Evolutionary conservation across 2,329 filamentous ascomycete species (phyloP).

Genomic region (Pyricularia sp.): DNA sequence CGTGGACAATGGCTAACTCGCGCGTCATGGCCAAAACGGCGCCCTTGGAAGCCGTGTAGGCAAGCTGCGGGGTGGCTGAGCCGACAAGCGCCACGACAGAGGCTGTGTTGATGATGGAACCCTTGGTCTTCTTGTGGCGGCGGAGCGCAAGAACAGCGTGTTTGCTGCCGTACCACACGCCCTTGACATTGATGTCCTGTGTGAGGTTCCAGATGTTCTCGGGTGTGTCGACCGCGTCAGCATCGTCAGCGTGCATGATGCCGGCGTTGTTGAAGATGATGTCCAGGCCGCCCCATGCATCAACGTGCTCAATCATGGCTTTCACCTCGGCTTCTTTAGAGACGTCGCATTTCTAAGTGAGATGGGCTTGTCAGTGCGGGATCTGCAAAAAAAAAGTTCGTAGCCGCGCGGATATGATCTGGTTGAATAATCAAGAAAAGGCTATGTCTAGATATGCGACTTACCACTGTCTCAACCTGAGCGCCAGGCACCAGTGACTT

Average conservation of each 20-base stretch:
- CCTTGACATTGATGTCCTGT: slow-evolving; percentile 91
- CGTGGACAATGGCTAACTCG: slow-evolving; percentile 84
- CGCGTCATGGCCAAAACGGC: slow-evolving; percentile 82
- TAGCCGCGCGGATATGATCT: background rate
- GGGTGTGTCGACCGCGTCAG: slow-evolving; percentile 68
- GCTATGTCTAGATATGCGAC: slow-evolving; percentile 6
- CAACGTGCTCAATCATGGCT: slow-evolving; percentile 59
- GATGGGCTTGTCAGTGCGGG: background rate
- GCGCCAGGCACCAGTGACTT: slow-evolving; percentile 55
- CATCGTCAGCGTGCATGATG: slow-evolving; percentile 83
- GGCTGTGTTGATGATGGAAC: slow-evolving; percentile 84
- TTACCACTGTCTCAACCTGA: slow-evolving; percentile 46
- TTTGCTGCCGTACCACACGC: slow-evolving; percentile 94
- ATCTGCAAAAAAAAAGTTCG: background rate
- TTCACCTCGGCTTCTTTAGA: slow-evolving; percentile 73
- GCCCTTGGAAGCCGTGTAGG: slow-evolving; percentile 89
- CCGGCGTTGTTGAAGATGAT: slow-evolving; percentile 96
- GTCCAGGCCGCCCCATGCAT: slow-evolving; percentile 78
- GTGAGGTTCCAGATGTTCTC: slow-evolving; percentile 92
- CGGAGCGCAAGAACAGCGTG: slow-evolving; percentile 75
- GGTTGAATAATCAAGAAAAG: background rate
- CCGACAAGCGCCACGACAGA: slow-evolving; percentile 81
- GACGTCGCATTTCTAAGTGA: slow-evolving; percentile 50
- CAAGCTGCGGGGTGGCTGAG: slow-evolving; percentile 75
- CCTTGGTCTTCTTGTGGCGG: slow-evolving; percentile 63